Base-by-base conservation (phyloP, 306 rosid genomes). In the cucumber (Cucumis sativus) region DNA sequence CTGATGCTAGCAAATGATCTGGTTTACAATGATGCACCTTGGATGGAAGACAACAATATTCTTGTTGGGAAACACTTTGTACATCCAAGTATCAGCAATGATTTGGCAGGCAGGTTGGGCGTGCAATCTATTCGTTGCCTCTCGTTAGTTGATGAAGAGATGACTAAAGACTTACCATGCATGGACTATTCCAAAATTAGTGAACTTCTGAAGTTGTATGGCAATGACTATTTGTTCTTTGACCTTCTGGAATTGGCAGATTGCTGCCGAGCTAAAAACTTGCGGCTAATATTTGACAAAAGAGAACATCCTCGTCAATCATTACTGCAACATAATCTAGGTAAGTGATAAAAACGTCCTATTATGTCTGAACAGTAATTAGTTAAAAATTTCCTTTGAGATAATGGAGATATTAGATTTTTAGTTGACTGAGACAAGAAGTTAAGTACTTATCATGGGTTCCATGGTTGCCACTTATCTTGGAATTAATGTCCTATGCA, bases 201-300 rank as follows among this genome's bases (percentile, higher is more conserved):
- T 43, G 98, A 94, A 78, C 94, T 94, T 81, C 82, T 90, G 87
- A 80, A 83, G 30, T 79, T 81, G 80, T 90, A 90, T 75, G 98
- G 97, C 85, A 84, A 64, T 39, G 96, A 94, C 75, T 87, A 85
- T 81, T 78, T 94, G 86, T 76, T 91, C 77, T 94, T 92, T 83
- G 98, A 94, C 85, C 95, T 94, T 79, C 93, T 94, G 80, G 98
- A 94, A 87, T 87, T 94, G 86, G 98, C 98, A 80, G 98, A 94
- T 84, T 89, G 97, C 85, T 94, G 98, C 88, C 85, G 87, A 69
- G 93, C 98, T 79, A 88, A 80, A 85, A 94, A 86, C 79, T 82
- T 94, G 70, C 98, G 92, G 88, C 86, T 94, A 70, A 85, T 94
- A 77, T 88, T 90, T 85, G 98, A 94, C 84, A 90, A 90, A 88